Percentiles rank a stretch among this genome's conserved stretches.
Evolutionary conservation across 1,284 basidiomycete genomes (phyloP).

Genomic region (Apiotrichum gracile): DNA sequence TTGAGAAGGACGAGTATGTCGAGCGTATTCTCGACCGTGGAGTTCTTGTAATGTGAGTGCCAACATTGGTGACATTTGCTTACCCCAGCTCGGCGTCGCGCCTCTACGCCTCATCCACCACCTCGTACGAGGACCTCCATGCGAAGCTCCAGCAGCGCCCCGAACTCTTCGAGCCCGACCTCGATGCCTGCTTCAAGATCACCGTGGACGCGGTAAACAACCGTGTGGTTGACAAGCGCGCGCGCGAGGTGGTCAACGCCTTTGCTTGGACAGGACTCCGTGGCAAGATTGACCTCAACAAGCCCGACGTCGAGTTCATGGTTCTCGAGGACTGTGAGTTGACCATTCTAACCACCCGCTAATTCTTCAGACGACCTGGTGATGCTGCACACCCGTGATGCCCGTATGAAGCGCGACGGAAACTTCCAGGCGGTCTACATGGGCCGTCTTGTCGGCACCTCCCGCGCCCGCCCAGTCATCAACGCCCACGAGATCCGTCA

Average conservation of each 20-base stretch:
- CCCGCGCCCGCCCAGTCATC: slow-evolving; percentile 64
- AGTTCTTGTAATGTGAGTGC: slow-evolving; percentile 70
- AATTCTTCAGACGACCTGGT: slow-evolving; percentile 27
- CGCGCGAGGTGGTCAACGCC: slow-evolving; percentile 60
- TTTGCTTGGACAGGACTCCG: slow-evolving; percentile 69
- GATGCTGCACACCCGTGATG: slow-evolving; percentile 20
- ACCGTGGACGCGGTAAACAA: slow-evolving; percentile 65
- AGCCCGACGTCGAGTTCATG: slow-evolving; percentile 69
- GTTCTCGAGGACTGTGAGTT: slow-evolving; percentile 82
- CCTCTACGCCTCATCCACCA: slow-evolving; percentile 62
- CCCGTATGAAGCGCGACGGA: slow-evolving; percentile 53
- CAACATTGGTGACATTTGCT: not conserved
- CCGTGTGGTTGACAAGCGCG: slow-evolving; percentile 8
- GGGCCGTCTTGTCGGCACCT: slow-evolving; percentile 73
- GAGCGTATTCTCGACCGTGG: slow-evolving; percentile 67
- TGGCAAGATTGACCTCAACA: slow-evolving; percentile 77
- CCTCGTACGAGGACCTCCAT: slow-evolving; percentile 63
- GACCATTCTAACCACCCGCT: not conserved
- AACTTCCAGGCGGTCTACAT: slow-evolving; percentile 68
- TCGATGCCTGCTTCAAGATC: slow-evolving; percentile 73
- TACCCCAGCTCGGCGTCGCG: slow-evolving; percentile 63
- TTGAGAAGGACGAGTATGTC: slow-evolving; percentile 69
- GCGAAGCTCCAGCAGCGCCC: slow-evolving; percentile 52
- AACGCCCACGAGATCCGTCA: slow-evolving; percentile 80
- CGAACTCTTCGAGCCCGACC: slow-evolving; percentile 58